Evolutionary conservation across 495 filamentous ascomycete genomes (phyloP).

Genomic region (Annulohypoxylon nitens): DNA sequence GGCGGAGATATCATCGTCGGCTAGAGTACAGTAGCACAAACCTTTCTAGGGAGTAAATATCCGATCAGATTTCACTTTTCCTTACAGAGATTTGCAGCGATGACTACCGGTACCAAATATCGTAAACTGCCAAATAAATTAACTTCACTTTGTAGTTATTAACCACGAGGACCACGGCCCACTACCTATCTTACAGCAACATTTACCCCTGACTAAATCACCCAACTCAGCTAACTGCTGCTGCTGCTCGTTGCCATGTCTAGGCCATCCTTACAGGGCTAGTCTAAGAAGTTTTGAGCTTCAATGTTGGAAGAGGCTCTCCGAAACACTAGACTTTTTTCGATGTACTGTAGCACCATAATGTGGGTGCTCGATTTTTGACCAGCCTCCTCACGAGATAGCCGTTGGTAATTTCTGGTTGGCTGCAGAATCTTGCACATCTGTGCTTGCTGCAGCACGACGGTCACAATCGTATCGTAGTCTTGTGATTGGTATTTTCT

Average conservation of each 20-base stretch:
- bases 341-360: not conserved
- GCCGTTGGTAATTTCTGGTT: slow-evolving; percentile 32
- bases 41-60: slow-evolving; percentile 9
- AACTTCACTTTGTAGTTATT: slow-evolving; percentile 11
- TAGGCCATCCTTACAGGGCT: slow-evolving; percentile 24
- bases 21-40: slow-evolving; percentile 1
- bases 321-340: slow-evolving; percentile 21
- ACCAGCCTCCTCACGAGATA: slow-evolving; percentile 41
- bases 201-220: slow-evolving; percentile 33
- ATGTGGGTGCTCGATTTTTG: slow-evolving; percentile 11
- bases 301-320: slow-evolving; percentile 27
- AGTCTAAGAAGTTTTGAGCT: slow-evolving; percentile 22
- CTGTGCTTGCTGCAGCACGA: slow-evolving; percentile 20
- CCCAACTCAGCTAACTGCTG: not conserved
- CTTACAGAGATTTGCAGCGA: slow-evolving; percentile 1
- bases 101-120: not conserved
- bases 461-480: slow-evolving; percentile 11
- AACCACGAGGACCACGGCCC: slow-evolving; percentile 9
- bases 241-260: slow-evolving; percentile 22
- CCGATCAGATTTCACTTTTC: slow-evolving; percentile 24
- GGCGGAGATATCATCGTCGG: slow-evolving; percentile 9
- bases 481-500: slow-evolving; percentile 39
- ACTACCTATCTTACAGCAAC: slow-evolving; percentile 5
- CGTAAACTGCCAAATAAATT: slow-evolving; percentile 5
- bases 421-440: slow-evolving; percentile 35